A percentile compares a stretch with the other conserved stretches of the same genome.
phyloP scores from a whole-genome alignment of 1,284 basidiomycete genomes.

The Trichosporon coremiiforme region DNA sequence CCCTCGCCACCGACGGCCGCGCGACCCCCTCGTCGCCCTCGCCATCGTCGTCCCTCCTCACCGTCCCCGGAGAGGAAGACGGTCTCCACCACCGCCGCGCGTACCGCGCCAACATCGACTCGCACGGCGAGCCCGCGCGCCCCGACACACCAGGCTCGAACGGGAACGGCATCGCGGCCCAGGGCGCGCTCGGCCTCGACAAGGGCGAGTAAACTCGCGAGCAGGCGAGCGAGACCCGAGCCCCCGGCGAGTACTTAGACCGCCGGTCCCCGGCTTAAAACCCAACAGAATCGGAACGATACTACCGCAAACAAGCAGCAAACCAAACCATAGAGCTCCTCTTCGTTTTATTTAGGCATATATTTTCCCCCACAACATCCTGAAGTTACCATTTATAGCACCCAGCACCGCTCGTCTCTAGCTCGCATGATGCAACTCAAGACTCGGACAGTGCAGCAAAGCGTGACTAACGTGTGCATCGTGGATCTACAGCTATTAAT shows the following conservation, averaged over 20 bases:
- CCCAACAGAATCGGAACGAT: neutral
- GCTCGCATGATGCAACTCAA: too few species aligned
- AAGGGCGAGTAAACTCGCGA: slow-evolving; percentile 29
- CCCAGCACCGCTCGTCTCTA: too few species aligned
- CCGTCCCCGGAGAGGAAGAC: slow-evolving; percentile 22
- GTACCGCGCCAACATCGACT: slow-evolving; percentile 15
- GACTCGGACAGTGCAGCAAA: too few species aligned
- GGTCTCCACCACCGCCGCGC: slow-evolving; percentile 29
- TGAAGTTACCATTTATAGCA: too few species aligned
- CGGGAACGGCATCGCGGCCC: neutral
- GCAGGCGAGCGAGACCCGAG: too few species aligned
- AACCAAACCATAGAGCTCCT: slow-evolving; percentile 2
- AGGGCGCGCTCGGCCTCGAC: slow-evolving; percentile 30
- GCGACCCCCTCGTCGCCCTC: neutral
- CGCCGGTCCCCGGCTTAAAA: too few species aligned
- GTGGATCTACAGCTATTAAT: too few species aligned
- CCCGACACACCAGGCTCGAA: neutral
- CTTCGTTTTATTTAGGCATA: neutral
- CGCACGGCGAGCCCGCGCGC: neutral
- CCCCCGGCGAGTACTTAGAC: too few species aligned
- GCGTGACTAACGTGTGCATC: too few species aligned
- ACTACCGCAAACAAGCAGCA: neutral
- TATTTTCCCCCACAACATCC: neutral
- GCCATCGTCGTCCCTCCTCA: neutral
- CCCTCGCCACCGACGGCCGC: neutral